Base-by-base conservation (phyloP, 2,329 filamentous ascomycete species). In the Fusarium dlaminii region DNA sequence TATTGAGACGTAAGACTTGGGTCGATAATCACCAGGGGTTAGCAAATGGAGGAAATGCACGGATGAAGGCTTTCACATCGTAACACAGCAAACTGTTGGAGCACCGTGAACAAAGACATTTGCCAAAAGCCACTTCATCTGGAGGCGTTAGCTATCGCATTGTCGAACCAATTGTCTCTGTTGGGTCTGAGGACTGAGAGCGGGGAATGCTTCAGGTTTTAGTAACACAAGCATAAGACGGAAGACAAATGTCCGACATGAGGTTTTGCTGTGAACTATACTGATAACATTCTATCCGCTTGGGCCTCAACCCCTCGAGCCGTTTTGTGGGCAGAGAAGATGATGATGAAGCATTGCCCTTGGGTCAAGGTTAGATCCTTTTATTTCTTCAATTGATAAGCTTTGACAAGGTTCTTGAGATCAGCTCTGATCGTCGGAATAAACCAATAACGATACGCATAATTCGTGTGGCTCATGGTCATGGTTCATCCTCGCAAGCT, bases 51-150 rank as follows among this genome's bases (percentile, higher is more conserved):
- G 27, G 36, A n/a, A 34, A 29, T 27, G n/a, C 22, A 34, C 17
- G 56, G 40, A 51, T 42, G 14, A 39, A 32, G n/a, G 14, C 14
- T 27, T 57, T 74, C 72, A 72, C 72, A 55, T 24, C 29, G 29
- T 7, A 51, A 24, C 32, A 24, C 24, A 54, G 36, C 6, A 56
- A 32, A 67, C 42, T 14, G 24, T 32, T 24, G 48, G 59, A 46
- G 34, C n/a, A 68, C 36, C 66, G 72, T 75, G 72, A 74, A 75
- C 20, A 45, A 51, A 51, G 51, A 29, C 40, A 46, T 49, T 36
- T 29, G 45, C 37, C 11, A 36, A 30, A 75, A 73, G 72, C 72
- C 72, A 75, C 68, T 34, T 52, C 37, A 40, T 32, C 54, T 36
- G 22, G 42, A 51, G 72, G 72, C 60, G 64, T 48, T 52, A 27